Evolutionary conservation across 2,329 filamentous ascomycete species (phyloP).

Genomic region (Aspergillus pseudoglaucus): DNA sequence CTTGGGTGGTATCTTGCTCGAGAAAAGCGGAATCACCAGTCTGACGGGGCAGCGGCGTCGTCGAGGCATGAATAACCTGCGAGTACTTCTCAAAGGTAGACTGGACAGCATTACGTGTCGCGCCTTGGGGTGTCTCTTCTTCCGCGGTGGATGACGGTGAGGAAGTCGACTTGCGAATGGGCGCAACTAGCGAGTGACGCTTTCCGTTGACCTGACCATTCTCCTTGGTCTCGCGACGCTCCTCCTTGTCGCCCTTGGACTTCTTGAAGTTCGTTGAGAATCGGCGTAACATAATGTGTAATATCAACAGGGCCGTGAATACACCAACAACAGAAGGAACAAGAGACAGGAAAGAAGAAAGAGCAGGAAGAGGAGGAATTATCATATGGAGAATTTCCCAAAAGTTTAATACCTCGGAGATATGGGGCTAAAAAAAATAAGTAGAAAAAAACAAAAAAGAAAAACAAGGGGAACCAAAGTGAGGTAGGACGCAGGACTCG

Average conservation of each 20-base stretch:
- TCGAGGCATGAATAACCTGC: slow-evolving; percentile 48
- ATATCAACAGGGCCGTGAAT: background rate
- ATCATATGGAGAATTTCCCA: slow-evolving; percentile 1
- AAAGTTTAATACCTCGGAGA: slow-evolving; percentile 1
- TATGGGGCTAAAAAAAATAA: slow-evolving; percentile 12
- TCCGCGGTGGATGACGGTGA: slow-evolving; percentile 8
- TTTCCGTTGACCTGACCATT: slow-evolving; percentile 24
- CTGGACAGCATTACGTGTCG: slow-evolving; percentile 36
- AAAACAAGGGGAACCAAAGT: background rate
- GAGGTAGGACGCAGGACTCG: background rate
- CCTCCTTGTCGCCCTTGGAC: slow-evolving; percentile 29
- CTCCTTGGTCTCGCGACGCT: slow-evolving; percentile 16
- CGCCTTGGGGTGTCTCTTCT: slow-evolving; percentile 15
- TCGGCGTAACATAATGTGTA: slow-evolving; percentile 30
- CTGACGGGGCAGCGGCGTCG: slow-evolving; percentile 57
- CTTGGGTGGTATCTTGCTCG: slow-evolving; percentile 44
- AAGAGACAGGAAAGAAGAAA: slow-evolving; percentile 9
- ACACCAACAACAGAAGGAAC: slow-evolving; percentile 1
- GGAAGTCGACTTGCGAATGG: slow-evolving; percentile 17
- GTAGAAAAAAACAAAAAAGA: background rate
- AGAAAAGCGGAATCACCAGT: slow-evolving; percentile 58
- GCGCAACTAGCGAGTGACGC: slow-evolving; percentile 26
- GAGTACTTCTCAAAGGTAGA: slow-evolving; percentile 40
- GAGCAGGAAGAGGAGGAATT: background rate
- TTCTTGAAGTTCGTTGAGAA: slow-evolving; percentile 36